phyloP scores from a whole-genome alignment of 306 rosid genomes.

The Mimosa bimucronata region DNA sequence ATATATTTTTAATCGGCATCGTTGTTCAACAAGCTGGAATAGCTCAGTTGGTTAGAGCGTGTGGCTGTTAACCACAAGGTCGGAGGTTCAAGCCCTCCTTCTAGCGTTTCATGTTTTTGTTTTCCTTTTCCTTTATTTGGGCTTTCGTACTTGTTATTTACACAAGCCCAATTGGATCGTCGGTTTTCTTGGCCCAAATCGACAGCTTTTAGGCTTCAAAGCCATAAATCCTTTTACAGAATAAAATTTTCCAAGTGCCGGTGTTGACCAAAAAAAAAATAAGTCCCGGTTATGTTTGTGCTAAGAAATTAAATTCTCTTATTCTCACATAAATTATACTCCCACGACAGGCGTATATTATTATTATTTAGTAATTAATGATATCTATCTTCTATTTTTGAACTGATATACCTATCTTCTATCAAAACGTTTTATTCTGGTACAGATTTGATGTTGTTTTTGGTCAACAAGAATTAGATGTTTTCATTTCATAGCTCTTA shows the following conservation, averaged over 20 bases:
- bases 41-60: slow-evolving; percentile 46
- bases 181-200: neutral
- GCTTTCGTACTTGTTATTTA: neutral
- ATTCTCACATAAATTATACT: no score
- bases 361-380: no score
- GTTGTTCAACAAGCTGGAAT: slow-evolving; percentile 4
- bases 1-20: accelerated
- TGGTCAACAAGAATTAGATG: no score
- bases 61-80: slow-evolving; percentile 47
- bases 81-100: slow-evolving; percentile 47
- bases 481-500: no score
- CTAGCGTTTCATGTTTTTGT: neutral
- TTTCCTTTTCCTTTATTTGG: neutral
- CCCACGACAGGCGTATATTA: no score
- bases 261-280: no score
- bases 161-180: neutral
- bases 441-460: no score
- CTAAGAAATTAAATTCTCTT: neutral
- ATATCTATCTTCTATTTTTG: no score
- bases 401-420: no score
- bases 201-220: neutral
- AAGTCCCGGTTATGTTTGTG: neutral
- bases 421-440: no score
- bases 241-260: no score
- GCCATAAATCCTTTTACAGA: no score